Evolutionary conservation across 352 stramenopile species (phyloP).

Genomic region (Pythium grandisporangium): DNA sequence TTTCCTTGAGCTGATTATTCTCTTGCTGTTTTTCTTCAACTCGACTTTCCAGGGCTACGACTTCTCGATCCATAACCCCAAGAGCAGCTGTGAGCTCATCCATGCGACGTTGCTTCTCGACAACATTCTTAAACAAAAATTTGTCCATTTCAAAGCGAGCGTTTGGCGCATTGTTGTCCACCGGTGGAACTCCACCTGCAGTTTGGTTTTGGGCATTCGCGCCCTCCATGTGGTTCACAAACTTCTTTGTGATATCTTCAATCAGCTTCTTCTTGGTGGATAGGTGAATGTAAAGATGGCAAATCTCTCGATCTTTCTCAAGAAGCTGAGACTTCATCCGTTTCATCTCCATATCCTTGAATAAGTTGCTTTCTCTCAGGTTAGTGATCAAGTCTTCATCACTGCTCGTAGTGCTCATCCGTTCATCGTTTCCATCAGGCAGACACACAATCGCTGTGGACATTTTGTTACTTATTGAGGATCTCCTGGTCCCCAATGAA

Average conservation of each 20-base stretch:
- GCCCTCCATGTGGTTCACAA: constrained; percentile 46
- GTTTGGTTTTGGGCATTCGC: constrained; percentile 11
- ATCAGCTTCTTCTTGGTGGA: constrained; percentile 76
- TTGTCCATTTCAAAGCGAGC: constrained; percentile 59
- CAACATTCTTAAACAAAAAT: constrained; percentile 66
- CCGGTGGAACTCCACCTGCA: constrained; percentile 20
- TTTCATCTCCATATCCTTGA: constrained; percentile 32
- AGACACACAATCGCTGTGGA: neutral
- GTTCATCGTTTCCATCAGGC: constrained; percentile 1
- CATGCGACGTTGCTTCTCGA: constrained; percentile 53
- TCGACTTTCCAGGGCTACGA: constrained; percentile 39
- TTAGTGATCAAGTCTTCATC: constrained; percentile 13
- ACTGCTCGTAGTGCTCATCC: neutral
- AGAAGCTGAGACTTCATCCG: constrained; percentile 34
- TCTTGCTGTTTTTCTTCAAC: constrained; percentile 45
- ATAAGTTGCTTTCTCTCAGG: constrained; percentile 19
- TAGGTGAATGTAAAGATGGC: constrained; percentile 65
- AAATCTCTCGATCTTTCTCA: constrained; percentile 81
- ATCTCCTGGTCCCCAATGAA: too few species aligned
- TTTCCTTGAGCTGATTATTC: constrained; percentile 46
- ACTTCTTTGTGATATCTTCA: constrained; percentile 59
- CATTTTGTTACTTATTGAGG: constrained; percentile 2
- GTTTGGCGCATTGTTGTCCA: too few species aligned
- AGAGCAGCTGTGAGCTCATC: constrained; percentile 62
- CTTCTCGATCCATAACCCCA: constrained; percentile 58